Percentiles rank a stretch among this genome's conserved stretches.
These are phyloP conservation scores for Neurospora sublineolata DNA, from an alignment of 495 filamentous ascomycete species.

Conservation along the genomic window DNA sequence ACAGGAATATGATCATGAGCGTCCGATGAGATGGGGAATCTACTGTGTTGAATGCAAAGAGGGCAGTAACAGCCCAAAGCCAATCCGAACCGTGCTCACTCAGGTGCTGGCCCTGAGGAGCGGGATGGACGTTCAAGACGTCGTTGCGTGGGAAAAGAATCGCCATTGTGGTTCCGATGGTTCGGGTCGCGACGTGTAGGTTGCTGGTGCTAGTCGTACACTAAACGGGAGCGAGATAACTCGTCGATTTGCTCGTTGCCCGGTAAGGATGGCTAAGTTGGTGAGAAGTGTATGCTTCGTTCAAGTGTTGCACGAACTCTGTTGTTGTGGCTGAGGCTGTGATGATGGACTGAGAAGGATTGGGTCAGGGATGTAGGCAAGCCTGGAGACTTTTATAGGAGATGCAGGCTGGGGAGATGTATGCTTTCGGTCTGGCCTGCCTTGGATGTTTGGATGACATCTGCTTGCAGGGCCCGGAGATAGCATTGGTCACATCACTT, in stretches of 20 bases:
- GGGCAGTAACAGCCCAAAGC: constrained; percentile 33
- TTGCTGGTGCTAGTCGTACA: not conserved
- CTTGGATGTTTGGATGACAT: not conserved
- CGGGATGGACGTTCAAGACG: constrained; percentile 34
- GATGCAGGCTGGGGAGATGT: not conserved
- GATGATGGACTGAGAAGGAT: not conserved
- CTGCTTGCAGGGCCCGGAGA: not conserved
- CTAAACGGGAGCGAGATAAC: not conserved
- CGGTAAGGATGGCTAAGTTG: not conserved
- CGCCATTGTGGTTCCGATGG: constrained; percentile 5
- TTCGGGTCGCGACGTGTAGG: not conserved
- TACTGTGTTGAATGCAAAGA: constrained; percentile 31
- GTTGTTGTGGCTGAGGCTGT: not conserved
- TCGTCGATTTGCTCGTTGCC: not conserved
- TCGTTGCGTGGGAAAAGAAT: constrained; percentile 23
- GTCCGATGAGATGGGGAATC: constrained; percentile 3
- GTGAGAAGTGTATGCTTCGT: not conserved
- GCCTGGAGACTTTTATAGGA: not conserved
- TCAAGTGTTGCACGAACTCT: not conserved
- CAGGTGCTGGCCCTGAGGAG: constrained; percentile 26
- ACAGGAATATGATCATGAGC: not conserved
- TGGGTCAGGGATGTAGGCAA: not conserved
- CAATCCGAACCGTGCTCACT: constrained; percentile 35
- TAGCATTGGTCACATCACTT: not conserved
- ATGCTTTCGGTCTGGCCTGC: not conserved